A percentile compares a stretch with the other conserved stretches of the same genome.
Conservation (phyloP, 805 yeast genomes). For the Wickerhamiella alocasiicola region DNA sequence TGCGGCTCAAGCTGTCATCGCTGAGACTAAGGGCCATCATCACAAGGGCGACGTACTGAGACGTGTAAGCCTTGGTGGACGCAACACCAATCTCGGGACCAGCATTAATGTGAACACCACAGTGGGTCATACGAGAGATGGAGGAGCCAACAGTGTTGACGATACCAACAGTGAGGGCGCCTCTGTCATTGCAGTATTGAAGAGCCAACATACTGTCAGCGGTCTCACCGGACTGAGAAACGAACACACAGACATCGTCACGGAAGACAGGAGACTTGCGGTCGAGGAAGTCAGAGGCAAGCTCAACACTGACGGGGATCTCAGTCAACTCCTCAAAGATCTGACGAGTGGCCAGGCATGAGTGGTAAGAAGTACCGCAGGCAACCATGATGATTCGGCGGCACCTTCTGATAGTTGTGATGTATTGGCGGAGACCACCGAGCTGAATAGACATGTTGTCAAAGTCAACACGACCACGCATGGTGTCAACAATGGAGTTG, state of each 20-base stretch:
- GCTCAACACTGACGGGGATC: conserved; percentile 25
- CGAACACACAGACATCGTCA: conserved; percentile 95
- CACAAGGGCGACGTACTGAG: conserved; percentile 92
- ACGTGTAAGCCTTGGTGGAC: conserved; percentile 96
- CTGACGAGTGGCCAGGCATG: conserved; percentile 94
- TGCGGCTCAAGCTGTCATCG: conserved; percentile 72
- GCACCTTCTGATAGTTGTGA: conserved; percentile 83
- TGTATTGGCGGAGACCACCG: conserved; percentile 80
- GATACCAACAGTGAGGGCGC: conserved; percentile 94
- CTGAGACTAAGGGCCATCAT: conserved; percentile 94
- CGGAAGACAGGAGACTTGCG: conserved; percentile 94
- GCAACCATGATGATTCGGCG: conserved; percentile 97
- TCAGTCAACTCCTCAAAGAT: conserved; percentile 94
- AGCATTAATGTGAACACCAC: conserved; percentile 99
- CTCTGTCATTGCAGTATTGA: conserved; percentile 90
- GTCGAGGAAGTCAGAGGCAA: conserved; percentile 43
- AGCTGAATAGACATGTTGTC: conserved; percentile 61
- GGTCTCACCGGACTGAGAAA: conserved; percentile 98
- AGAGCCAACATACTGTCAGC: conserved; percentile 94
- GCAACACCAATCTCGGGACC: conserved; percentile 99
- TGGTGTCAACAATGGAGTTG: conserved; percentile 93
- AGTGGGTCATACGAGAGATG: conserved; percentile 91
- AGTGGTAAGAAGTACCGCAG: conserved; percentile 98
- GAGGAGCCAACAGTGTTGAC: conserved; percentile 96
- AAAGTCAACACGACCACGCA: conserved; percentile 98